Conservation (phyloP, 768 basidiomycete genomes). For the Tulasnella calospora region DNA sequence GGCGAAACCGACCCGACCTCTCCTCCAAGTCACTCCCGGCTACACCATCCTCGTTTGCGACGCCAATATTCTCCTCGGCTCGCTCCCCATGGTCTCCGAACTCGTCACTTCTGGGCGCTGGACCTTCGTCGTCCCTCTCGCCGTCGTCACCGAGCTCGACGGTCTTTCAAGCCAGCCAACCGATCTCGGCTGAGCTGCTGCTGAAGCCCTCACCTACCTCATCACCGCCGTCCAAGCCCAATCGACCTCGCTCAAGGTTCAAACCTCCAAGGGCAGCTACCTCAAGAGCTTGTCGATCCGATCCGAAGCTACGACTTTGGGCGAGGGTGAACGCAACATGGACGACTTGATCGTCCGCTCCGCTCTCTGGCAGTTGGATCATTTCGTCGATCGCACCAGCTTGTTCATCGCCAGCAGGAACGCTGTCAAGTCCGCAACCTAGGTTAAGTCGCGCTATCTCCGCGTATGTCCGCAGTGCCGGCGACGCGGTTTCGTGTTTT, state of each 20-base stretch:
- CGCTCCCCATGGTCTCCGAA: constrained; percentile 62
- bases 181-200: constrained; percentile 69
- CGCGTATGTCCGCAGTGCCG: neutral
- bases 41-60: constrained; percentile 90
- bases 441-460: neutral
- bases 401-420: constrained; percentile 48
- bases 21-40: constrained; percentile 66
- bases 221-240: constrained; percentile 76
- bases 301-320: constrained; percentile 67
- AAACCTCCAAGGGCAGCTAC: constrained; percentile 94
- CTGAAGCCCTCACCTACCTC: constrained; percentile 67
- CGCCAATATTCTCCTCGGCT: constrained; percentile 89
- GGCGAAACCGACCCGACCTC: constrained; percentile 38
- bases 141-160: constrained; percentile 95
- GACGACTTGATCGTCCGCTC: constrained; percentile 93
- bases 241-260: constrained; percentile 77
- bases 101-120: constrained; percentile 76
- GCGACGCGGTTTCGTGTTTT: neutral
- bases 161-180: constrained; percentile 66
- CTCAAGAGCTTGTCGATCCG: constrained; percentile 75
- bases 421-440: constrained; percentile 28
- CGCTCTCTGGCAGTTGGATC: constrained; percentile 88
- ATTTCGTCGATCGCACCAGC: constrained; percentile 80
- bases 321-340: constrained; percentile 67
- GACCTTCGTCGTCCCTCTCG: constrained; percentile 88